A percentile compares a stretch with the other conserved stretches of the same genome.
Conservation (phyloP, 2,329 filamentous ascomycete species). For the Trichoderma sp. region DNA sequence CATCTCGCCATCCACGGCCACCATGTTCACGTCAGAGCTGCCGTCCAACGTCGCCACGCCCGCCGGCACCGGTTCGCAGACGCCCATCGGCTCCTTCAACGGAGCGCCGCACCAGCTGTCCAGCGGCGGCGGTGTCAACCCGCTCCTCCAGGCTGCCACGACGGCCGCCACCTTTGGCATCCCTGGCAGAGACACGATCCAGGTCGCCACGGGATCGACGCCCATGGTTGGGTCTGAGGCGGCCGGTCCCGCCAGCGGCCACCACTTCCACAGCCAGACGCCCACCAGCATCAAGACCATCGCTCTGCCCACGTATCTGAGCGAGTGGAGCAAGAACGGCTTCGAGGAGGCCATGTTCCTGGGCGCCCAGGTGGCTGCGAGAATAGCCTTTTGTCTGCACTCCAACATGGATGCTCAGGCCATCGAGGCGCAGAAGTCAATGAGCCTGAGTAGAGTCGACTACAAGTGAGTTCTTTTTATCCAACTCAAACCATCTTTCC, state of each 20-base stretch:
- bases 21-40: conserved; percentile 95
- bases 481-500: neutral
- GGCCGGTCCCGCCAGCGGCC: conserved; percentile 37
- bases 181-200: conserved; percentile 39
- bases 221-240: conserved; percentile 42
- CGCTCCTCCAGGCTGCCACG: conserved; percentile 86
- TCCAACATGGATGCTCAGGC: conserved; percentile 52
- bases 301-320: conserved; percentile 77
- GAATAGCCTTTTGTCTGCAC: conserved; percentile 57
- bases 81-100: conserved; percentile 65
- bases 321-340: conserved; percentile 81
- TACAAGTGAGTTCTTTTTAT: conserved; percentile 52
- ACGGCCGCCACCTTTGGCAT: conserved; percentile 61
- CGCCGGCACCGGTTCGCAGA: conserved; percentile 84
- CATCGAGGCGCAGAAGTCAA: conserved; percentile 51
- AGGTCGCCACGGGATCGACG: conserved; percentile 36
- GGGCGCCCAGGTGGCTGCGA: conserved; percentile 79
- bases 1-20: conserved; percentile 86
- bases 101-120: conserved; percentile 55
- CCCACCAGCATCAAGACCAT: conserved; percentile 81
- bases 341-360: conserved; percentile 83
- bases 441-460: conserved; percentile 57
- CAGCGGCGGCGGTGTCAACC: conserved; percentile 69
- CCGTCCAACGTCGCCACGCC: conserved; percentile 92
- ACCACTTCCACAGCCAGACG: conserved; percentile 64